phyloP scores from a whole-genome alignment of 345 rosid species.

The Rubroshorea leprosula region DNA sequence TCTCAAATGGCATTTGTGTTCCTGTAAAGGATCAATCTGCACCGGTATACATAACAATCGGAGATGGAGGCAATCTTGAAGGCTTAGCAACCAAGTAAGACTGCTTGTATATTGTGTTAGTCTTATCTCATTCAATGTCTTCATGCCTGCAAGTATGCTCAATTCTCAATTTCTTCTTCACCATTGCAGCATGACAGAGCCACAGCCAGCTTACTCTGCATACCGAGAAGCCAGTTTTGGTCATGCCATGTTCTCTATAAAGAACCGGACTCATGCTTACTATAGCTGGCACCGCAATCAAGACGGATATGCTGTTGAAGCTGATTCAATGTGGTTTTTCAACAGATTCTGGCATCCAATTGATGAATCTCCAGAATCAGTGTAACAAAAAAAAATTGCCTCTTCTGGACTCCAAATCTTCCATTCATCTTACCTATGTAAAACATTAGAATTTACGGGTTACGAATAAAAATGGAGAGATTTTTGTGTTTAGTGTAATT shows the following conservation, averaged over 20 bases:
- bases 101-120: background rate
- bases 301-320: constrained; percentile 75
- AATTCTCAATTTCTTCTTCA: background rate
- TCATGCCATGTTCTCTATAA: constrained; percentile 72
- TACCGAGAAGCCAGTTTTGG: constrained; percentile 92
- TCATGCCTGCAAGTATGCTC: background rate
- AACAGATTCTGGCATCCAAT: constrained; percentile 63
- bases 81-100: constrained; percentile 72
- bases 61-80: constrained; percentile 87
- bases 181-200: constrained; percentile 70
- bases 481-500: no score
- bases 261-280: constrained; percentile 79
- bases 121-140: background rate
- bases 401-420: no score
- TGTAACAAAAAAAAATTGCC: background rate
- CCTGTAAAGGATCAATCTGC: constrained; percentile 65
- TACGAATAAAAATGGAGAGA: no score
- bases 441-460: no score
- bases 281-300: constrained; percentile 86
- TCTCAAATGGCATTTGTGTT: constrained; percentile 46
- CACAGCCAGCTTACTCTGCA: constrained; percentile 89
- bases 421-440: no score
- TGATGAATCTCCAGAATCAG: constrained; percentile 42
- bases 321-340: constrained; percentile 78
- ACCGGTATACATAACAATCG: constrained; percentile 74